Conservation (phyloP, 176 grass and related monocot genomes). For the Oropetium thomaeum region DNA sequence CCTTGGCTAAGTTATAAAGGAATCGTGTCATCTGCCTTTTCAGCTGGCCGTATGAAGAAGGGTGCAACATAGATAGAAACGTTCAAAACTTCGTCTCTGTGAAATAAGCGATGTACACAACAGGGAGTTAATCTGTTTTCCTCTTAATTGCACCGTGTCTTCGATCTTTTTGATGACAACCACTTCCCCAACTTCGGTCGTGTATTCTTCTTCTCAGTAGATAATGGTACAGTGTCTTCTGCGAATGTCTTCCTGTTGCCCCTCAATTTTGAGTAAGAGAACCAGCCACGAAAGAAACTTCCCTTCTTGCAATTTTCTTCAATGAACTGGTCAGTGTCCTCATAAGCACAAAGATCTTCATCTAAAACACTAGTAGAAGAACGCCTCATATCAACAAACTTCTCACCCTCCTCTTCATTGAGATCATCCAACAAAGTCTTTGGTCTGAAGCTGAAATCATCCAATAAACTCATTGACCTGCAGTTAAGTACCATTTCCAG, state of each 20-base stretch:
- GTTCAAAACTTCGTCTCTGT: neutral
- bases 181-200: conserved; percentile 33
- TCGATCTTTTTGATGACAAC: conserved; percentile 36
- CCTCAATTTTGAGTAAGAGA: conserved; percentile 59
- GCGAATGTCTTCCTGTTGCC: conserved; percentile 39
- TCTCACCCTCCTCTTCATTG: conserved; percentile 31
- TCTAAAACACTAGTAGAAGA: conserved; percentile 50
- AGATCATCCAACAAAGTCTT: conserved; percentile 34
- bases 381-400: conserved; percentile 27
- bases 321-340: conserved; percentile 11
- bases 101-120: neutral
- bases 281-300: conserved; percentile 40
- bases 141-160: conserved; percentile 17
- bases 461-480: conserved; percentile 56
- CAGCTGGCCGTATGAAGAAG: neutral
- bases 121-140: neutral
- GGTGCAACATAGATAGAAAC: neutral
- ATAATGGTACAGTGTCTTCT: conserved; percentile 6
- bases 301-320: conserved; percentile 29
- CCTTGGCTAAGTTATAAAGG: conserved; percentile 7
- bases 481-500: neutral
- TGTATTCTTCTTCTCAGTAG: conserved; percentile 22
- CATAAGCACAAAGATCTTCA: conserved; percentile 12
- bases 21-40: conserved; percentile 17
- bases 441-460: conserved; percentile 33